Conservation (phyloP, 75 land plant species). For the Azolla pinnata region DNA sequence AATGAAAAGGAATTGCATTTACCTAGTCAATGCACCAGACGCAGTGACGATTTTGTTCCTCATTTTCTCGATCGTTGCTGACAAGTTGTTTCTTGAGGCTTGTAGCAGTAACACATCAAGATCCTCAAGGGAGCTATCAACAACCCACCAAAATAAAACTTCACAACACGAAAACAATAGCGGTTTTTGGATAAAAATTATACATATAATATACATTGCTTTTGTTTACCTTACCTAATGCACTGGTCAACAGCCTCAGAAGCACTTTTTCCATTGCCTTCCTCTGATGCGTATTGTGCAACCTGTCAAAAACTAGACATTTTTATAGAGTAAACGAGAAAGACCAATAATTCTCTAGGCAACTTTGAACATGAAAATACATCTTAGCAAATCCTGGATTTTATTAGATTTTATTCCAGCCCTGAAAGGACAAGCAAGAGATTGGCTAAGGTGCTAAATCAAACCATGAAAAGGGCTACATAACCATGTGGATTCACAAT, state of each 20-base stretch:
- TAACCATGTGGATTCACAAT: too few relatives aligned
- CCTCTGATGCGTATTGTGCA: conserved; percentile 91
- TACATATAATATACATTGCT: background rate
- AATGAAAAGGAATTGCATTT: background rate
- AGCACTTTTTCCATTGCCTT: conserved; percentile 73
- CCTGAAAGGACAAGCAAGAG: too few relatives aligned
- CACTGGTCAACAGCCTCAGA: conserved; percentile 70
- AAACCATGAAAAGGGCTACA: too few relatives aligned
- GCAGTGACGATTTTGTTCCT: conserved; percentile 46
- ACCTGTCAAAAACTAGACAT: conserved; percentile 58
- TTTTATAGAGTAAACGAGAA: too few relatives aligned
- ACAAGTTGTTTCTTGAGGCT: conserved; percentile 70
- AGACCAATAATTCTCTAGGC: too few relatives aligned
- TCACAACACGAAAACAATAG: background rate
- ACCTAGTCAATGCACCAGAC: conserved; percentile 67
- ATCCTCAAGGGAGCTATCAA: conserved; percentile 84
- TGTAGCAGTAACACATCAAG: conserved; percentile 70
- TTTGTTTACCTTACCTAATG: conserved; percentile 49
- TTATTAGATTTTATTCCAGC: too few relatives aligned
- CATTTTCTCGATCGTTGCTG: conserved; percentile 58
- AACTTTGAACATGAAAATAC: too few relatives aligned
- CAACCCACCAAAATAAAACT: background rate
- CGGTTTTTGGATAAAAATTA: background rate
- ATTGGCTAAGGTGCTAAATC: too few relatives aligned
- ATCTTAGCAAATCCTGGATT: too few relatives aligned